Evolutionary conservation across 139 green algal species (phyloP), one percentile per base, ranked within the genome.

Genomic region (Spirogloea muscicola): DNA sequence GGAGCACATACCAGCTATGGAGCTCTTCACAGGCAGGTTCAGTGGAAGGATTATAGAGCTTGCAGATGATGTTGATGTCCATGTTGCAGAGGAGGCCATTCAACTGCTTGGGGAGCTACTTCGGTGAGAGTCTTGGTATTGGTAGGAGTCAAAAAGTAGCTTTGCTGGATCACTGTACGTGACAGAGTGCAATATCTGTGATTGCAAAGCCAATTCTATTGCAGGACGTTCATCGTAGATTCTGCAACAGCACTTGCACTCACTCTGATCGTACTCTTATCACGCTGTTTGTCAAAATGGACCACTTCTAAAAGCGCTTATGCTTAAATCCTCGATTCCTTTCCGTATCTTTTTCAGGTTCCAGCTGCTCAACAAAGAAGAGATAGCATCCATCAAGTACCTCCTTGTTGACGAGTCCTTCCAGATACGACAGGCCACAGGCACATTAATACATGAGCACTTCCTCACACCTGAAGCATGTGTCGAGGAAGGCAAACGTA

Each of bases 1-100:
- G 36, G 79, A 85, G 39, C 85, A 92, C 76, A 49, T 88, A n/a
- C 58, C 82, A 13, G 60, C 72, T 0, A 74, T 96, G 65, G 75
- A 81, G 7, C 84, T 89, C 41, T 96, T 96, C 61, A 88, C 84
- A 3, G 61, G 77, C 3, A 85, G 92, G 70, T 97, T 97, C 79
- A 51, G 69, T 0, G 27, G 49, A 27, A 87, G 93, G 44, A 89
- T 98, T 60, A 70, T 68, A 29, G 89, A 97, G 82, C 81, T 98
- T 52, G 80, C 89, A 27, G 84, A 91, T 43, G 93, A 97, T 40
- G 58, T 89, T 18, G 79, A 86, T 29, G 33, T 37, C 2, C 84
- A 91, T 62, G 88, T 92, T n/a, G 66, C 29, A 1, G 93, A 96
- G 9, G 87, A 89, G 13, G 87, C 87, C n/a, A 77, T 85, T 3